Evolutionary conservation across 345 rosid genomes (phyloP).

Genomic region (Moringa oleifera): DNA sequence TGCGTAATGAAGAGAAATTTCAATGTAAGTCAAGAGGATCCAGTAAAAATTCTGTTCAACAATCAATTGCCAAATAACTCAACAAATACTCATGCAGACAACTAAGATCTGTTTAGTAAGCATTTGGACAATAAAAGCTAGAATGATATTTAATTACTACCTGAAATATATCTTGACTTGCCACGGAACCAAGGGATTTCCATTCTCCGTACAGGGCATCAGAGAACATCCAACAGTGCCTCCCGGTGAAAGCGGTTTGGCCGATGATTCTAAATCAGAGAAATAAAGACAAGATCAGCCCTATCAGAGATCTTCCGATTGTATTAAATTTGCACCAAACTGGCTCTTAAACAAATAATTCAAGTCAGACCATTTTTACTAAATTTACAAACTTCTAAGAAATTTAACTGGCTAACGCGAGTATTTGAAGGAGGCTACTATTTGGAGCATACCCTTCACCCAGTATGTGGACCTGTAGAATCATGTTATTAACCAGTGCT

Average conservation of each 20-base stretch:
- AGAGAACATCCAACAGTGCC: constrained; percentile 61
- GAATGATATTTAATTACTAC: no score
- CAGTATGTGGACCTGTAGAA: constrained; percentile 49
- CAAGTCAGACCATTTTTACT: not conserved
- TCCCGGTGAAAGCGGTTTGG: constrained; percentile 69
- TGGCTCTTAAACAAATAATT: constrained; percentile 3
- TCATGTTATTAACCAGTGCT: constrained; percentile 44
- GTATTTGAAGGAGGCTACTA: no score
- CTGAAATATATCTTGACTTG: constrained; percentile 28
- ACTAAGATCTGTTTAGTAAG: not conserved
- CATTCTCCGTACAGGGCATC: constrained; percentile 28
- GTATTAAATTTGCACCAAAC: not conserved
- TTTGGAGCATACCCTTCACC: constrained; percentile 74
- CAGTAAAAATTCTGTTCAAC: no score
- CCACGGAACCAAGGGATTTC: constrained; percentile 9
- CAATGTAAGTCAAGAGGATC: no score
- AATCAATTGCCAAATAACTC: no score
- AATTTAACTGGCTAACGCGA: no score
- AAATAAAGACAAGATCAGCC: constrained; percentile 9
- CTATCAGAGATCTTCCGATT: not conserved
- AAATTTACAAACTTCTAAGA: not conserved
- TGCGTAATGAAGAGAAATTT: constrained; percentile 13
- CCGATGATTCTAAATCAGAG: constrained; percentile 42
- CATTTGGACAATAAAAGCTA: constrained; percentile 2
- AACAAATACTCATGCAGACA: not conserved